Evolutionary conservation across 306 rosid genomes (phyloP).

Genomic region (Fragaria nilgerrensis): DNA sequence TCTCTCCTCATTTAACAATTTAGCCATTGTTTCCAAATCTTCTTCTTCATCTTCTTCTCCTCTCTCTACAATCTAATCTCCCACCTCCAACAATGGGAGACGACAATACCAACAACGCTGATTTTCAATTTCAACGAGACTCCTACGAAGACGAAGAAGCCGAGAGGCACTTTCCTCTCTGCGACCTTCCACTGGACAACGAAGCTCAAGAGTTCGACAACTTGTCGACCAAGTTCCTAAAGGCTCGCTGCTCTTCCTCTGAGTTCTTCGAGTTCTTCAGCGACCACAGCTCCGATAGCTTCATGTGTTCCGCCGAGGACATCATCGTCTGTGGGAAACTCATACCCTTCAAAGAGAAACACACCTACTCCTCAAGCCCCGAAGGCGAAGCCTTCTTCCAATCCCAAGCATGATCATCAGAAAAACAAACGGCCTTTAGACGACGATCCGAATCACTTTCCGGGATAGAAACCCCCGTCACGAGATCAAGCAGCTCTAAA

Average conservation of each 20-base stretch:
- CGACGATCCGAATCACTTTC: constrained; percentile 54
- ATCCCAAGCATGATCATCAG: background rate
- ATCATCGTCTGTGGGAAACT: constrained; percentile 63
- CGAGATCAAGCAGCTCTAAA: constrained; percentile 52
- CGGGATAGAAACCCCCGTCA: constrained; percentile 26
- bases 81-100: constrained; percentile 9
- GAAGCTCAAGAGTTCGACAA: constrained; percentile 10
- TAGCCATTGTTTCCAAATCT: background rate
- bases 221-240: constrained; percentile 10
- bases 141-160: constrained; percentile 7
- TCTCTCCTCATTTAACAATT: constrained; percentile 4
- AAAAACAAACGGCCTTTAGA: constrained; percentile 19
- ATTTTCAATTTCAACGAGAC: background rate
- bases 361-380: background rate
- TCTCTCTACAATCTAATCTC: background rate
- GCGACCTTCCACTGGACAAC: constrained; percentile 48
- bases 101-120: background rate
- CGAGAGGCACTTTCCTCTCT: constrained; percentile 59
- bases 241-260: constrained; percentile 24
- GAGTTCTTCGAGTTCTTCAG: constrained; percentile 58
- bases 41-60: background rate
- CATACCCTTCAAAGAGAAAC: constrained; percentile 40
- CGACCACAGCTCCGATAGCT: constrained; percentile 42
- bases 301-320: constrained; percentile 58
- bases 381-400: background rate